Evolutionary conservation across 2,329 filamentous ascomycete species (phyloP).

Genomic region (Didymella segeticola): DNA sequence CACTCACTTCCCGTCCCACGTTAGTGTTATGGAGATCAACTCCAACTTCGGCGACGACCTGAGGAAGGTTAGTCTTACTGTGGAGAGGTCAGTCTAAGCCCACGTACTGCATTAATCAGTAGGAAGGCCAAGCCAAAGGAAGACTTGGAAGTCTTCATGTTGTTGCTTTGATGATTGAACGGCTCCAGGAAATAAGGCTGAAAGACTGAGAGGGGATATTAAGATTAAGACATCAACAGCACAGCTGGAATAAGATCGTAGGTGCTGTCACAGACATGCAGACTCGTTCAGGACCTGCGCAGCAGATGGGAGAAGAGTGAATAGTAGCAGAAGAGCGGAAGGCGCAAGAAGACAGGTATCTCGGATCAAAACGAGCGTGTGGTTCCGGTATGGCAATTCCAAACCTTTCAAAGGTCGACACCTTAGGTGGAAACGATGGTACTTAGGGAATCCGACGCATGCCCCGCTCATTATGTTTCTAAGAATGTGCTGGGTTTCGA

Average conservation of each 20-base stretch:
- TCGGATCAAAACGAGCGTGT: slow-evolving; percentile 37
- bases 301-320: slow-evolving; percentile 42
- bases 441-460: slow-evolving; percentile 34
- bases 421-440: slow-evolving; percentile 37
- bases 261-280: slow-evolving; percentile 42
- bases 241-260: slow-evolving; percentile 42
- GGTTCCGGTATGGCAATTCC: slow-evolving; percentile 38
- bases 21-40: slow-evolving; percentile 35
- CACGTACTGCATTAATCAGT: slow-evolving; percentile 41
- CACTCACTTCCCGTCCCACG: slow-evolving; percentile 29
- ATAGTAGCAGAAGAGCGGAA: slow-evolving; percentile 21
- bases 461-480: slow-evolving; percentile 41
- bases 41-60: slow-evolving; percentile 36
- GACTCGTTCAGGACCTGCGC: slow-evolving; percentile 45
- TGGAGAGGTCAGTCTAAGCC: background rate
- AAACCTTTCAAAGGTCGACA: slow-evolving; percentile 39
- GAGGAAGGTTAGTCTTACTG: slow-evolving; percentile 23
- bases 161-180: slow-evolving; percentile 5
- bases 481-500: slow-evolving; percentile 33
- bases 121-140: slow-evolving; percentile 36
- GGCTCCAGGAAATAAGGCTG: background rate
- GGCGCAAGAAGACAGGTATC: slow-evolving; percentile 24
- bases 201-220: slow-evolving; percentile 22
- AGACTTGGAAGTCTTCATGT: slow-evolving; percentile 41
- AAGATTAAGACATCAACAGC: slow-evolving; percentile 45